Evolutionary conservation across 2,329 filamentous ascomycete species (phyloP), one percentile per base, ranked within the genome.

Genomic region (Bretziella fagacearum): DNA sequence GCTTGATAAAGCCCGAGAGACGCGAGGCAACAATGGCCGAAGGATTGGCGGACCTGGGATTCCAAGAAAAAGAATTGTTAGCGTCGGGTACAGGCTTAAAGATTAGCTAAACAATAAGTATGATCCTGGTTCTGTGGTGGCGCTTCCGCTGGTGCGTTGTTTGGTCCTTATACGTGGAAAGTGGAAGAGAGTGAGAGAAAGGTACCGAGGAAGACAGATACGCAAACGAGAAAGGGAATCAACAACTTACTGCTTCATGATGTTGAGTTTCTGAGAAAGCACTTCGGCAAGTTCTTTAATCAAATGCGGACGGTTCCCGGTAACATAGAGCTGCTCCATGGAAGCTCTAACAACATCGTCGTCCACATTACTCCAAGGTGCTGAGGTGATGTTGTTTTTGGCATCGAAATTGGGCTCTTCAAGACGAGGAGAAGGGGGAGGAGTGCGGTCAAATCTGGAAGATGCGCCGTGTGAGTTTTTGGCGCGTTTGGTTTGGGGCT

Each of bases 261-360:
- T 84, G 51, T 79, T 76, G 53, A 93, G 79, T 52, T 76, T 76
- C 52, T 76, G 74, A 55, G 82, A 76, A 51, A 96, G 71, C 44
- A 93, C 74, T 11, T 78, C 74, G 46, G 87, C 85, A 40, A 98
- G 73, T 64, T 96, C 89, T 65, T 94, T 95, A 53, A 96, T 85
- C 25, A 96, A 70, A 63, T 95, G 89, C 48, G 91, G 91, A 47
- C 87, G 74, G 63, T 98, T 98, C 52, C 79, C 82, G 1, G 87
- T 93, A 60, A 81, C 81, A 62, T 94, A 80, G 48, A 98, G 69
- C 64, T 93, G 86, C 55, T 84, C 66, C 57, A 96, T 84, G 42
- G 93, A 85, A 13, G 78, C 85, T 59, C 93, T 81, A 44, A 98
- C 89, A 56, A 98, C 93, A 58, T 94, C 86, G 62, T 98, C 91